Conservation (phyloP, 1,139 yeast genomes). For the Kodamaea arcana region DNA sequence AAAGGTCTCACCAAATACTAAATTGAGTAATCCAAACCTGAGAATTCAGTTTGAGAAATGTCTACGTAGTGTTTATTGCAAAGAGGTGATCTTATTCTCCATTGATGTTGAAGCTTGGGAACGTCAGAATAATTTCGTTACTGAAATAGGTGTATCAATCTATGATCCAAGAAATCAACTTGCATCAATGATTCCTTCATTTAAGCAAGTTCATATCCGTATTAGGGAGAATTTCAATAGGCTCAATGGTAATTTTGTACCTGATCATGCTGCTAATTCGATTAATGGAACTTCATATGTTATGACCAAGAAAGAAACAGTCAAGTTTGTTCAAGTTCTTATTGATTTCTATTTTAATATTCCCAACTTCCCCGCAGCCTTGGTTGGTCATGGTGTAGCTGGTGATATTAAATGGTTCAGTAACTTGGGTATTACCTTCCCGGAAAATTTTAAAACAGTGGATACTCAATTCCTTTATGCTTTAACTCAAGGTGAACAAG, state of each 20-base stretch:
- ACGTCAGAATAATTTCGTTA: conserved; percentile 37
- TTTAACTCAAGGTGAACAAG: conserved; percentile 37
- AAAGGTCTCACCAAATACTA: conserved; percentile 12
- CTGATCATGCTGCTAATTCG: conserved; percentile 56
- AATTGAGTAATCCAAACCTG: conserved; percentile 14
- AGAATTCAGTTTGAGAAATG: conserved; percentile 16
- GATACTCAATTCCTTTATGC: conserved; percentile 56
- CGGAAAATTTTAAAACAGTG: conserved; percentile 26
- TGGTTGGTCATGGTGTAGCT: conserved; percentile 68
- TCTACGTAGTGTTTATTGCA: conserved; percentile 26
- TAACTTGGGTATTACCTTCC: conserved; percentile 45
- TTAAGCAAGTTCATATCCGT: conserved; percentile 53
- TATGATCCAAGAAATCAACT: conserved; percentile 55
- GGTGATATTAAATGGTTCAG: conserved; percentile 59
- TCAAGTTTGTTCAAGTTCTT: conserved; percentile 35
- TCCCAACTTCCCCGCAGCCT: conserved; percentile 21
- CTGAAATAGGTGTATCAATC: conserved; percentile 67
- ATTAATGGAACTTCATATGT: conserved; percentile 52
- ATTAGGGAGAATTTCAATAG: conserved; percentile 45
- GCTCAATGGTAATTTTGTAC: conserved; percentile 57
- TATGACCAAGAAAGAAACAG: conserved; percentile 34
- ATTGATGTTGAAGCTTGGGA: conserved; percentile 72
- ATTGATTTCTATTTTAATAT: conserved; percentile 37
- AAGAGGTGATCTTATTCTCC: conserved; percentile 42
- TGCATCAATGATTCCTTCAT: conserved; percentile 36